A percentile compares a stretch with the other conserved stretches of the same genome.
These are phyloP conservation scores for Saturnispora diversa DNA, from an alignment of 805 yeast genomes.

Conservation along the genomic window DNA sequence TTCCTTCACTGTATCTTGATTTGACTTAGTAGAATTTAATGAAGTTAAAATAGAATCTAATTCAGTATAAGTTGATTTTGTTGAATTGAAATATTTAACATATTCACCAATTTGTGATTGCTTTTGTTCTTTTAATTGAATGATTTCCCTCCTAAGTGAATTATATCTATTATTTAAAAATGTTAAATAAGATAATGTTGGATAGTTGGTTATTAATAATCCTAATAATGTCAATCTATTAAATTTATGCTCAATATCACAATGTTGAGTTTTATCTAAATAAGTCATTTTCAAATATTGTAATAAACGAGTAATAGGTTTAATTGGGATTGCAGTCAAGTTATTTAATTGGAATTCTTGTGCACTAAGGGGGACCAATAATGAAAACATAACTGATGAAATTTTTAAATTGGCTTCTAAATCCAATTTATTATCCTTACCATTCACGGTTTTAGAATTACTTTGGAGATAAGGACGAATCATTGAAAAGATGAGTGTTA, in stretches of 20 bases:
- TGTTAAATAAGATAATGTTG: slow-evolving; percentile 8
- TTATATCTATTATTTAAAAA: not conserved
- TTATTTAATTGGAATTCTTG: not conserved
- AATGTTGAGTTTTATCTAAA: slow-evolving; percentile 15
- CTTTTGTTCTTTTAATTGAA: not conserved
- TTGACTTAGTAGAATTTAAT: slow-evolving; percentile 9
- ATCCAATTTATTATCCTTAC: not conserved
- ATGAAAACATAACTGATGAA: not conserved
- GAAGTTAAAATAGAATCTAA: slow-evolving; percentile 19
- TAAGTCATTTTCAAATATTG: slow-evolving; percentile 15
- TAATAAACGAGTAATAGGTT: not conserved
- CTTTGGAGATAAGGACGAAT: slow-evolving; percentile 8
- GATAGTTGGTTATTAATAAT: slow-evolving; percentile 15
- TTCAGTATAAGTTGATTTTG: slow-evolving; percentile 18
- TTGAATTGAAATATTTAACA: slow-evolving; percentile 16
- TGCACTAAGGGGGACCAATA: not conserved
- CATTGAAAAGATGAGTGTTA: not conserved
- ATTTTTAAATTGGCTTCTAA: not conserved
- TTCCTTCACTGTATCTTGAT: slow-evolving; percentile 5
- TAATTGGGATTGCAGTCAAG: slow-evolving; percentile 14
- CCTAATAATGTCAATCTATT: slow-evolving; percentile 19
- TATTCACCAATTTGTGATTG: slow-evolving; percentile 13
- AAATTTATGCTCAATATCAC: slow-evolving; percentile 21
- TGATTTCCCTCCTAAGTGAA: not conserved
- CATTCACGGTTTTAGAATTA: no score